phyloP scores from a whole-genome alignment of 106 monocot genomes.

The Vanilla planifolia region DNA sequence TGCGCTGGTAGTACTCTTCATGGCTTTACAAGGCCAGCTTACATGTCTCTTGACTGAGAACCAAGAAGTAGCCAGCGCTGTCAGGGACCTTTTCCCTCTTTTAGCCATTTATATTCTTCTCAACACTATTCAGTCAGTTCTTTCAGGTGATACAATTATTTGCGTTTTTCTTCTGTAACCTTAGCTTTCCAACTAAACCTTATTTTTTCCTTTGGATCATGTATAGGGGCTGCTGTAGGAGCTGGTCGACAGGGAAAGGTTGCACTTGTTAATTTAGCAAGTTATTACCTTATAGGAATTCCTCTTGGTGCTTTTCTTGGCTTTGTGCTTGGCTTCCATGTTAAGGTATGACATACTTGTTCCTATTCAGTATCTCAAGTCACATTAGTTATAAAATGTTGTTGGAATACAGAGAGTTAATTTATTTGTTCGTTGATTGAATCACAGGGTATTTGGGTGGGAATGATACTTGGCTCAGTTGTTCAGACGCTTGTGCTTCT shows the following conservation, averaged over 20 bases:
- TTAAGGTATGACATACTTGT: no score
- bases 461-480: no score
- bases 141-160: no score
- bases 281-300: conserved; percentile 46
- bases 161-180: no score
- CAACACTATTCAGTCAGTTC: conserved; percentile 80
- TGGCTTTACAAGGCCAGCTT: conserved; percentile 34
- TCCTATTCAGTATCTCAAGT: no score
- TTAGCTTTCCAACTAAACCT: no score
- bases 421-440: no score
- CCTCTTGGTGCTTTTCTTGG: conserved; percentile 48
- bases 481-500: no score
- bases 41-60: conserved; percentile 58
- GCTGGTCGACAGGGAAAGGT: conserved; percentile 51
- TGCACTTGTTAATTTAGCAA: conserved; percentile 36
- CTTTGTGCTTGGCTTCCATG: conserved; percentile 42
- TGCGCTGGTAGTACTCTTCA: conserved; percentile 39
- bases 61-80: conserved; percentile 36
- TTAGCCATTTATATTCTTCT: conserved; percentile 69
- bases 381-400: no score
- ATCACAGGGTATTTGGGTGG: no score
- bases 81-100: conserved; percentile 56
- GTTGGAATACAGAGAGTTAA: no score
- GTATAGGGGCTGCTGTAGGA: conserved; percentile 48
- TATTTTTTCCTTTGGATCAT: no score